These are phyloP conservation scores for Quercus robur DNA, from an alignment of 306 rosid species.

Conservation along the genomic window DNA sequence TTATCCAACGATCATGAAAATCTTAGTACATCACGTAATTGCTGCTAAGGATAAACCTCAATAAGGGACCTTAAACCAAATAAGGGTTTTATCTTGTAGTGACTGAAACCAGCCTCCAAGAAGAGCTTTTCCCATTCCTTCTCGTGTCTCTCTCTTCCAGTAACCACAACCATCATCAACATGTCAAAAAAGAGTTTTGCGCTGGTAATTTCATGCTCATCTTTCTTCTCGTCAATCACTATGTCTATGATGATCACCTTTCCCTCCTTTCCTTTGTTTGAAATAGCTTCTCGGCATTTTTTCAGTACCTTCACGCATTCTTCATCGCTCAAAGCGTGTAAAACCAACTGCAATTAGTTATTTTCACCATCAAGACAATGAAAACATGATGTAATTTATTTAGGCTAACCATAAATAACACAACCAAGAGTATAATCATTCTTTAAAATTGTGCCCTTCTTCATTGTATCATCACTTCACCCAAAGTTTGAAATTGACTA, in stretches of 20 bases:
- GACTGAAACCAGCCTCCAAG: slow-evolving; percentile 44
- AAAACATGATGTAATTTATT: background rate
- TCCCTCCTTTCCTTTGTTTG: slow-evolving; percentile 32
- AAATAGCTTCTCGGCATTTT: slow-evolving; percentile 49
- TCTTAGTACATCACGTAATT: background rate
- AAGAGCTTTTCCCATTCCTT: slow-evolving; percentile 56
- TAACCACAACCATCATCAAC: slow-evolving; percentile 35
- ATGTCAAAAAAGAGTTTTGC: slow-evolving; percentile 40
- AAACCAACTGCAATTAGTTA: slow-evolving; percentile 27
- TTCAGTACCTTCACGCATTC: slow-evolving; percentile 37
- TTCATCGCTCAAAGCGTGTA: slow-evolving; percentile 46
- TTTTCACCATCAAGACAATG: background rate
- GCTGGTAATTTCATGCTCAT: slow-evolving; percentile 25
- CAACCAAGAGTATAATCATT: background rate
- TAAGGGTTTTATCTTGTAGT: slow-evolving; percentile 32
- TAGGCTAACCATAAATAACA: background rate
- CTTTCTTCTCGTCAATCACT: slow-evolving; percentile 30
- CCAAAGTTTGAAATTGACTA: no score
- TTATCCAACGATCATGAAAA: no score
- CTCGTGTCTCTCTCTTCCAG: slow-evolving; percentile 46
- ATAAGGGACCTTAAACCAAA: slow-evolving; percentile 51
- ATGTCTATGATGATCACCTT: slow-evolving; percentile 55
- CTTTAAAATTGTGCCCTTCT: background rate
- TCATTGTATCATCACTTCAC: no score
- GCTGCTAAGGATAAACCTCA: slow-evolving; percentile 41